Evolutionary conservation across 345 rosid species (phyloP).

Genomic region (Brassica juncea): DNA sequence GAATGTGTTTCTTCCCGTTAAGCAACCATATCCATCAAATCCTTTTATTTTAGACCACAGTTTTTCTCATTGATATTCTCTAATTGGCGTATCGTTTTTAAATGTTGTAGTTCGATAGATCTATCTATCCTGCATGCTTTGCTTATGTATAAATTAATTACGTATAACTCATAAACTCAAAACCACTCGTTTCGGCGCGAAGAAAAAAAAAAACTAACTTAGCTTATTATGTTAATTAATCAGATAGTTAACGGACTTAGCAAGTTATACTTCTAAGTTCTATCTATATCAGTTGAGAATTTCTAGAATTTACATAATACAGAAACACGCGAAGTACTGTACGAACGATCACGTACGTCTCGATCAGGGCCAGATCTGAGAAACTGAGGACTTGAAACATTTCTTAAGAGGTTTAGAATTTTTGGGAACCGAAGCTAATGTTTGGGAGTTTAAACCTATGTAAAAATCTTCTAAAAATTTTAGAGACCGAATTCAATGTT

Average conservation of each 20-base stretch:
- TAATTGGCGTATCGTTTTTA: not conserved
- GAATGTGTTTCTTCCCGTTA: constrained; percentile 32
- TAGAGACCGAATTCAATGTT: no score
- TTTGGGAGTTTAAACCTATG: no score
- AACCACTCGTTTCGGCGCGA: not conserved
- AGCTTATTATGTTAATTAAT: not conserved
- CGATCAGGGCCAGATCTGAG: no score
- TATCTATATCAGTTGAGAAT: not conserved
- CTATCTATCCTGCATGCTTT: not conserved
- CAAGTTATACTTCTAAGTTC: not conserved
- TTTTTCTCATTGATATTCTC: not conserved
- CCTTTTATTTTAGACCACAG: not conserved
- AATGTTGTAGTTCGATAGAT: not conserved
- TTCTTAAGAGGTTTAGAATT: no score
- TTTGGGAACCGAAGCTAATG: no score
- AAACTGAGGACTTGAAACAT: no score
- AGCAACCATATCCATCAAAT: constrained; percentile 25
- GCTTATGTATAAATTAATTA: not conserved
- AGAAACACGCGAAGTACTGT: not conserved
- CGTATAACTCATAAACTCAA: not conserved
- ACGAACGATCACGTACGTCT: constrained; percentile 1
- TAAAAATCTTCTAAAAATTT: no score
- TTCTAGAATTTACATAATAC: not conserved
- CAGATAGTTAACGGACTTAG: not conserved
- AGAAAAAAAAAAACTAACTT: not conserved